Conservation (phyloP, 2,329 filamentous ascomycete species). For the Proliferodiscus dingleyae region DNA sequence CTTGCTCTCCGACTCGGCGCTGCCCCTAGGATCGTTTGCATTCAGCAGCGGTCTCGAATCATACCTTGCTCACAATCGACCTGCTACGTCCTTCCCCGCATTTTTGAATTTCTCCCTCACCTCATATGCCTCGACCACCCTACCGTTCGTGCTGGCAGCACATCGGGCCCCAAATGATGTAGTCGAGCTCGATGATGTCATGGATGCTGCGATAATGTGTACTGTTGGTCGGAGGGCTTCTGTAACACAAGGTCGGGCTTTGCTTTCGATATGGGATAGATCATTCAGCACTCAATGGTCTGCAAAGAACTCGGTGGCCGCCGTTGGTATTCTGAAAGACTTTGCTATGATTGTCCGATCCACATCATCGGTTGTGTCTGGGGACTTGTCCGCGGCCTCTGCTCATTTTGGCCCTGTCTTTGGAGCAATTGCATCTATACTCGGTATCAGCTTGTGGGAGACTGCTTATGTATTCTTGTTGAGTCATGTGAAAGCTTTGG, state of each 20-base stretch:
- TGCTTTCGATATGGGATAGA: conserved; percentile 72
- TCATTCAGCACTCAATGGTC: conserved; percentile 48
- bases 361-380: conserved; percentile 15
- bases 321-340: conserved; percentile 20
- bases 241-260: conserved; percentile 68
- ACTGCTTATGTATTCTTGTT: conserved; percentile 72
- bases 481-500: conserved; percentile 68
- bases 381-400: conserved; percentile 40
- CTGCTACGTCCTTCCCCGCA: conserved; percentile 47
- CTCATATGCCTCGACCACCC: conserved; percentile 65
- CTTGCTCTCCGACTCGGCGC: conserved; percentile 73
- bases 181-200: conserved; percentile 62
- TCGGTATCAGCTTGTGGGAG: conserved; percentile 56
- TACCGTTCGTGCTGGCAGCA: conserved; percentile 70
- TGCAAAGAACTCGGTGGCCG: conserved; percentile 21
- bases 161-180: conserved; percentile 51
- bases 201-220: conserved; percentile 73
- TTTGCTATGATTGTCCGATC: conserved; percentile 25
- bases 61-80: conserved; percentile 64
- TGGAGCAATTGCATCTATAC: conserved; percentile 59
- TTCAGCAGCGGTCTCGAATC: conserved; percentile 81
- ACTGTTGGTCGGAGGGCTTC: conserved; percentile 74
- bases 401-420: conserved; percentile 69
- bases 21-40: conserved; percentile 81
- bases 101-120: conserved; percentile 69